These are phyloP conservation scores for Lentinula aciculospora DNA, from an alignment of 768 basidiomycete species.

Conservation along the genomic window DNA sequence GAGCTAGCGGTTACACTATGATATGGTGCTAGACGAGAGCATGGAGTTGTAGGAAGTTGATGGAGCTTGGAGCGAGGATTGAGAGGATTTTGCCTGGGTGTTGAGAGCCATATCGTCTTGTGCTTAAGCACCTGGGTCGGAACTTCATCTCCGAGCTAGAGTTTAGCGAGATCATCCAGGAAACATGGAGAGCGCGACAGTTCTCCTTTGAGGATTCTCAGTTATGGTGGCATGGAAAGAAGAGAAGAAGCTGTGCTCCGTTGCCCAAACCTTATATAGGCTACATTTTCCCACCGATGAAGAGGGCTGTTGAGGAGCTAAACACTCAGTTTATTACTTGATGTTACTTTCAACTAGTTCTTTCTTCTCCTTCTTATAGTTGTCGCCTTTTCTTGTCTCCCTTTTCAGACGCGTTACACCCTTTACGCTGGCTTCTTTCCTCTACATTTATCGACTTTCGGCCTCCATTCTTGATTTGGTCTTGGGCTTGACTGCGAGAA, in stretches of 20 bases:
- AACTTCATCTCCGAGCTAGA: not conserved
- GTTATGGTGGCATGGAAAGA: not conserved
- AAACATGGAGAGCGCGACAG: not conserved
- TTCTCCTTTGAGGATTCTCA: not conserved
- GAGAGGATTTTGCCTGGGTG: too few relatives aligned
- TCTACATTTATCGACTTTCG: not conserved
- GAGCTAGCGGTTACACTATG: too few relatives aligned
- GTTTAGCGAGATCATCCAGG: not conserved
- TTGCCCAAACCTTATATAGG: not conserved
- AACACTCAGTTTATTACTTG: not conserved
- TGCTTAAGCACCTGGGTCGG: too few relatives aligned
- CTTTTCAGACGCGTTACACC: not conserved
- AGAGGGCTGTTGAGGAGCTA: not conserved
- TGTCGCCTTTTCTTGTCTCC: not conserved
- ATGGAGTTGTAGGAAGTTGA: not conserved
- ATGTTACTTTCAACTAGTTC: not conserved
- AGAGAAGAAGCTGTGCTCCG: not conserved
- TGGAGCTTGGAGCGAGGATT: not conserved
- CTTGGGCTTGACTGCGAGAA: not conserved
- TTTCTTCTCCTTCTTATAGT: not conserved
- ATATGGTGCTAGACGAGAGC: not conserved
- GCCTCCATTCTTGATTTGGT: not conserved
- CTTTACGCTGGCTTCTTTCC: not conserved
- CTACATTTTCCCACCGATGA: not conserved
- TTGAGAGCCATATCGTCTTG: too few relatives aligned